phyloP scores from a whole-genome alignment of 1,139 yeast genomes.

The Ogataea hybrid region DNA sequence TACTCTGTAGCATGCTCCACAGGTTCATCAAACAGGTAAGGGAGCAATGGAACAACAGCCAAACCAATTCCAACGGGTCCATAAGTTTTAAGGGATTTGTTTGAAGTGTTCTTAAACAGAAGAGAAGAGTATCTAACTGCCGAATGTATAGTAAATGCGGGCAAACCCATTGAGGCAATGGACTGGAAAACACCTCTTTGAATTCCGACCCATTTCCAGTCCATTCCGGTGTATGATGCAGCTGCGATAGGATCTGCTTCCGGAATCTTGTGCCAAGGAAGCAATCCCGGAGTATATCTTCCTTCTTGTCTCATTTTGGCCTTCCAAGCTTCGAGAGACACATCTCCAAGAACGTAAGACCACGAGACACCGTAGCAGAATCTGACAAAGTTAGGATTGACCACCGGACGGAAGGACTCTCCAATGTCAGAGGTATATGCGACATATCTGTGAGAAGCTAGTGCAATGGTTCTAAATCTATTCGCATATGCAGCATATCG shows the following conservation, averaged over 20 bases:
- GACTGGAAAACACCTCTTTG: constrained; percentile 79
- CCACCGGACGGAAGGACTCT: constrained; percentile 86
- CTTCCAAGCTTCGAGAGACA: constrained; percentile 72
- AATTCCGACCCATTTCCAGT: constrained; percentile 63
- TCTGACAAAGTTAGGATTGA: constrained; percentile 63
- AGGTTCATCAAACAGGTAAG: constrained; percentile 80
- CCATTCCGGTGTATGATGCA: constrained; percentile 40
- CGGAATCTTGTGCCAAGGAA: constrained; percentile 64
- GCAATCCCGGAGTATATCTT: constrained; percentile 55
- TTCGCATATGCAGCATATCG: constrained; percentile 86
- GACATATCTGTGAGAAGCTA: constrained; percentile 79
- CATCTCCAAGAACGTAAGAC: constrained; percentile 79
- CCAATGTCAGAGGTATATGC: constrained; percentile 90
- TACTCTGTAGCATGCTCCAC: constrained; percentile 69
- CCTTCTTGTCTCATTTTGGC: constrained; percentile 70
- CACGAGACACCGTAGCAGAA: constrained; percentile 75
- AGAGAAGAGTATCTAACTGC: constrained; percentile 72
- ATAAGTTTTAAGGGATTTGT: constrained; percentile 49
- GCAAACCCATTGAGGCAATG: constrained; percentile 83
- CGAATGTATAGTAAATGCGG: constrained; percentile 82
- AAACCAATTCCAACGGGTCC: constrained; percentile 81
- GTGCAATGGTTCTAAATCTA: constrained; percentile 63
- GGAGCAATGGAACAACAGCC: constrained; percentile 74
- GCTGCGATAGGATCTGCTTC: constrained; percentile 43
- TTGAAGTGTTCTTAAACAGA: constrained; percentile 47